These are phyloP conservation scores for Amoebophrya sp. DNA, from an alignment of 169 alveolate genomes.

Conservation along the genomic window DNA sequence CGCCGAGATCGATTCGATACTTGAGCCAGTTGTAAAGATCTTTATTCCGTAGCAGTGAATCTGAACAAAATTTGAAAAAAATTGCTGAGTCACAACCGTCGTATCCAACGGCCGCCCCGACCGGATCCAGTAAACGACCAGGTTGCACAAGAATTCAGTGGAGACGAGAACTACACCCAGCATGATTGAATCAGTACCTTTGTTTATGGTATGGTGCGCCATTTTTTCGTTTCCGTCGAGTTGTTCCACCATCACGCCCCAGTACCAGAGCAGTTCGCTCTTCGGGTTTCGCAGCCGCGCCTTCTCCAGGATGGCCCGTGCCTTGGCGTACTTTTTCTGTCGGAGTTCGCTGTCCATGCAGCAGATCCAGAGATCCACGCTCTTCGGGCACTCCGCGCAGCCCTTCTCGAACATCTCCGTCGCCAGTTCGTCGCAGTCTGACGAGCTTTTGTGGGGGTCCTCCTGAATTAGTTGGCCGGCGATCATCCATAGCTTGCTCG, in stretches of 20 bases:
- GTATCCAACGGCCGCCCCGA: too few relatives aligned
- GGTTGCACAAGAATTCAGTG: too few relatives aligned
- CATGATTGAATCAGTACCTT: slow-evolving; percentile 41
- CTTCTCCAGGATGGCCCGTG: slow-evolving; percentile 75
- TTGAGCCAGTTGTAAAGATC: background rate
- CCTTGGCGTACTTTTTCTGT: slow-evolving; percentile 55
- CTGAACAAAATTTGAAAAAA: background rate
- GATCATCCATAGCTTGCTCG: slow-evolving; percentile 71
- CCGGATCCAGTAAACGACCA: too few relatives aligned
- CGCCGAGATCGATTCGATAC: background rate
- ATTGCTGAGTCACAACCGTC: background rate
- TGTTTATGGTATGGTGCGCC: slow-evolving; percentile 70
- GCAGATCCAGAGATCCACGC: slow-evolving; percentile 62
- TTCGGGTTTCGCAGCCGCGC: slow-evolving; percentile 70
- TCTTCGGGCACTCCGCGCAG: slow-evolving; percentile 16
- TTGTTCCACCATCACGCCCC: slow-evolving; percentile 75
- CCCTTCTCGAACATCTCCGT: slow-evolving; percentile 21
- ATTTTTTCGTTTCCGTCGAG: slow-evolving; percentile 67
- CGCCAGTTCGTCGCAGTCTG: slow-evolving; percentile 18
- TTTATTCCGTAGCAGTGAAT: background rate
- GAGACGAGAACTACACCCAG: too few relatives aligned
- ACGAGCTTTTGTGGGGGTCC: slow-evolving; percentile 22
- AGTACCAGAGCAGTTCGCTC: slow-evolving; percentile 75
- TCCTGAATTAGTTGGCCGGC: slow-evolving; percentile 65
- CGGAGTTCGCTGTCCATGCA: slow-evolving; percentile 53